Evolutionary conservation across 768 basidiomycete species (phyloP).

Genomic region (Mrakia gelida): DNA sequence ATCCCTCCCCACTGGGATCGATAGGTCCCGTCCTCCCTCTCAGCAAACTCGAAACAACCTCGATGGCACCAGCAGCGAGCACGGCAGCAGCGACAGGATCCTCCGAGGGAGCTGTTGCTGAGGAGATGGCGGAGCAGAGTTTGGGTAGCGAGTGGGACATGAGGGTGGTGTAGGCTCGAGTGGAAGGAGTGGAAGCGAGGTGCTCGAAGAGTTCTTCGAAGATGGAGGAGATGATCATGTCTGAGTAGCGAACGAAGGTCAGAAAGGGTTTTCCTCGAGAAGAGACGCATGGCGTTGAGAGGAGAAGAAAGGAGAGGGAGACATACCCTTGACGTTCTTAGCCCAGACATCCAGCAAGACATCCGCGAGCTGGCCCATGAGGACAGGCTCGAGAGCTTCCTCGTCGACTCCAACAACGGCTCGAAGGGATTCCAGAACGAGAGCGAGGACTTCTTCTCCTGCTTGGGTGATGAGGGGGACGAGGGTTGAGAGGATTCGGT

Average conservation of each 20-base stretch:
- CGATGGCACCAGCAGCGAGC: conserved; percentile 72
- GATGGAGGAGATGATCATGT: conserved; percentile 83
- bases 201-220: conserved; percentile 72
- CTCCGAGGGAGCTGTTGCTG: conserved; percentile 41
- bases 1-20: conserved; percentile 61
- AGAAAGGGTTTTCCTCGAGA: background rate
- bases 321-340: conserved; percentile 74
- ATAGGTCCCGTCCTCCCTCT: conserved; percentile 57
- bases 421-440: conserved; percentile 79
- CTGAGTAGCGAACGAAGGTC: conserved; percentile 45
- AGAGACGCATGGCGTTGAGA: background rate
- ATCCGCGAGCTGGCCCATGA: conserved; percentile 62
- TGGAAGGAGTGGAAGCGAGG: conserved; percentile 59
- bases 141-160: conserved; percentile 68
- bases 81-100: conserved; percentile 56
- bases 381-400: conserved; percentile 51
- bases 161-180: conserved; percentile 65
- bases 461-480: conserved; percentile 75
- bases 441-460: conserved; percentile 79
- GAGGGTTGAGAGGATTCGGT: conserved; percentile 71
- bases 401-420: conserved; percentile 68
- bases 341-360: conserved; percentile 76
- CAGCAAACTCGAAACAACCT: conserved; percentile 68
- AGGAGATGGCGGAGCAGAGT: conserved; percentile 61
- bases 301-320: background rate